Base-by-base conservation (phyloP, 2,329 filamentous ascomycete genomes). In the Cladosporium velox region DNA sequence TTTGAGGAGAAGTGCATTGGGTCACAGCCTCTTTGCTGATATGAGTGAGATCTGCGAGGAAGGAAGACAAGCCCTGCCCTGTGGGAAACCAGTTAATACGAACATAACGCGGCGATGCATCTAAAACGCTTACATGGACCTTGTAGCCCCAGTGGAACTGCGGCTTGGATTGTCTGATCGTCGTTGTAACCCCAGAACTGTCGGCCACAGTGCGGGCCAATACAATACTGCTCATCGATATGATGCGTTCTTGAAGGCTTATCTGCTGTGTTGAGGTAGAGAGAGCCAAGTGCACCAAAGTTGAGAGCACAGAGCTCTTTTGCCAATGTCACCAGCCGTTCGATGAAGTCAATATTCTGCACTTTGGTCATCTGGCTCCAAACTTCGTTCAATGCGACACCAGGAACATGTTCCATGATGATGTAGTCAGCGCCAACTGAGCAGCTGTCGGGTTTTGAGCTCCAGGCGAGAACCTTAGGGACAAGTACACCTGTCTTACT, bases 321-420 rank as follows among this genome's bases (percentile, higher is more conserved):
- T 3, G 30, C 21, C 14, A 41, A 11, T 18, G 2, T 3, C 2
- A 14, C 57, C 11, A 59, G n/a, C 2, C n/a, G 18, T 14, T 59
- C 34, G 35, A 59, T 32, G 21, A 70, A 57, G 38, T 65, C 64
- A 72, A 79, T 73, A 3, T 69, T 63, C 7, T 65, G 70, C 76
- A 76, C 79, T n/a, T 68, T 69, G 1, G 70, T 70, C 59, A 59
- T 59, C 15, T 44, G 11, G 8, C 35, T 18, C 57, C 57, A 59
- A 15, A 59, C 35, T 21, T 44, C 21, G 3, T 71, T 70, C 12
- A 80, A 66, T 52, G 74, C 72, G 74, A 73, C 79, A 75, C 49
- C 67, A 70, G 69, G 44, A 8, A 66, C 66, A 32, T 69, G 66
- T 11, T 71, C 69, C 73, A 74, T 73, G 60, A 74, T 70, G 21